phyloP scores from a whole-genome alignment of 2,329 filamentous ascomycete genomes.

The Trichophyton rubrum region DNA sequence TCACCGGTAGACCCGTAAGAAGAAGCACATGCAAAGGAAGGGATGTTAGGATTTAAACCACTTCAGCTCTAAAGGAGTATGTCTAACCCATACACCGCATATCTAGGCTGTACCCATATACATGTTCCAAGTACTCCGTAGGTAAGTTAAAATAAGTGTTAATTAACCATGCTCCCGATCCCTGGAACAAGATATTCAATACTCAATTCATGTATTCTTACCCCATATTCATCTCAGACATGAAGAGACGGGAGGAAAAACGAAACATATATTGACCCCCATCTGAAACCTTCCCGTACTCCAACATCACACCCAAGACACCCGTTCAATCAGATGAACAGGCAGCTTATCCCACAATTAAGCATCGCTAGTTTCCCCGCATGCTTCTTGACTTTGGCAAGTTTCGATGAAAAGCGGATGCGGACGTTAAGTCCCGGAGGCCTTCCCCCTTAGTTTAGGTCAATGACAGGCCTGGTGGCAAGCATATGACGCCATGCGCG shows the following conservation, averaged over 20 bases:
- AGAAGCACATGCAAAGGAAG: background rate
- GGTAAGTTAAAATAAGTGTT: background rate
- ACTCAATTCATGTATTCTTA: background rate
- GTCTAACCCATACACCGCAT: background rate
- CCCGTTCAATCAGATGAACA: background rate
- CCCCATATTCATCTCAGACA: background rate
- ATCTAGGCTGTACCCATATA: background rate
- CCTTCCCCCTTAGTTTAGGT: background rate
- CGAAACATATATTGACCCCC: background rate
- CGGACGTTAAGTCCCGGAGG: background rate
- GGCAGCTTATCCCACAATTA: background rate
- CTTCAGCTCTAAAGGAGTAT: background rate
- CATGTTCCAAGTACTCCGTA: background rate
- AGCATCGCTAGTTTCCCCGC: background rate
- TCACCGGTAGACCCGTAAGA: background rate
- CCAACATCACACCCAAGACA: background rate
- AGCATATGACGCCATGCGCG: conserved; percentile 34
- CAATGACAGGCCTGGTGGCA: background rate
- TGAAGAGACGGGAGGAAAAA: background rate
- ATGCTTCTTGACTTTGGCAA: background rate
- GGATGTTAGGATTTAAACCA: background rate
- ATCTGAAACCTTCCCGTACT: background rate
- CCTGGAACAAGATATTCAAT: background rate
- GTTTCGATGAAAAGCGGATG: background rate
- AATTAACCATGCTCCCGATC: background rate